Base-by-base conservation (phyloP, 768 basidiomycete genomes). In the Grammothele lineata region DNA sequence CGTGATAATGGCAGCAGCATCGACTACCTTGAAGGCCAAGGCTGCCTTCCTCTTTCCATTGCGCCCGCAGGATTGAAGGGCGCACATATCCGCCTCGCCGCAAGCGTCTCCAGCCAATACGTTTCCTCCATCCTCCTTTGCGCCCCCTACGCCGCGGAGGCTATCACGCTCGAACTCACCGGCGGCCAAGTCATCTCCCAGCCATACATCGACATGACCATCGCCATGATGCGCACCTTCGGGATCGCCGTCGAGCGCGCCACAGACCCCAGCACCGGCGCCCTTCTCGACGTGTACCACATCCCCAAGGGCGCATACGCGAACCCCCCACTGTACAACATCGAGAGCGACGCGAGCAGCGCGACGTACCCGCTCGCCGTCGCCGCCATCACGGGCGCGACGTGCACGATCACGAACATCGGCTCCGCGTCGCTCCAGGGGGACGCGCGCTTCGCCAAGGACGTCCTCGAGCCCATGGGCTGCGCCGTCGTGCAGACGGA, bases 201-300 rank as follows among this genome's bases (percentile, higher is more conserved):
- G 68, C 93, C 93, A 0, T 99, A 98, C 71, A 98, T 99, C 66
- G 94, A 99, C 70, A 97, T 98, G 96, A 98, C 96, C 8, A 87
- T 96, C 56, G 83, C 92, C 8, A 96, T 99, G 86, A 98, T 99
- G 96, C 75, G 75, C 52, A 80, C 86, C 7, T 99, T 99, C 62
- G 95, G 93, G 3, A 72, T 97, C 51, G 57, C 73, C 8, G 94
- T 92, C 40, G 67, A 69, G 15, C 80, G 95, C 38, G 74, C 86
- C 48, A 63, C 57, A 14, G 89, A 88, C 56, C 56, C 75, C 0
- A 65, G 59, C 23, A 77, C 78, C 0, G 86, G 89, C 5, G 75
- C 78, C 40, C 67, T 66, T 1, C 70, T 88, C 47, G 85, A 97
- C 62, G 70, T 89, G 25, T 99, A 99, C 67, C 78, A 82, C 53